Conservation (phyloP, 805 yeast genomes). For the Allodekkera sacchari region DNA sequence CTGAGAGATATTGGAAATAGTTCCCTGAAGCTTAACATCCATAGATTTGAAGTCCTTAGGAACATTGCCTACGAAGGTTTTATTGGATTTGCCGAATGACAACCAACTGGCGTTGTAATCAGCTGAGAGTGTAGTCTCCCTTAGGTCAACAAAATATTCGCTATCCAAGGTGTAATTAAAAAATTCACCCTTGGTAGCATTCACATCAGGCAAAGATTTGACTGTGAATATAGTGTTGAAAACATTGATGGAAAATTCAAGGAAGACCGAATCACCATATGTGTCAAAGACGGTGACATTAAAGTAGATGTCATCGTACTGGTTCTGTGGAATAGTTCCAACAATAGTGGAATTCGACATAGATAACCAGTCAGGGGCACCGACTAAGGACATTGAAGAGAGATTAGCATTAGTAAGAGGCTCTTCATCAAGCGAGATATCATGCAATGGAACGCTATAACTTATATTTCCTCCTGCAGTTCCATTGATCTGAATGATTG, state of each 20-base stretch:
- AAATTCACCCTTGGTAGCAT: constrained; percentile 59
- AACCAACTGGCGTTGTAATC: constrained; percentile 54
- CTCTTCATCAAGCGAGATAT: constrained; percentile 57
- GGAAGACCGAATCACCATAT: constrained; percentile 49
- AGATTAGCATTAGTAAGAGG: constrained; percentile 43
- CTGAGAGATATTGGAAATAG: constrained; percentile 27
- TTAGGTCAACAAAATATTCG: constrained; percentile 48
- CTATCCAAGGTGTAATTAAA: constrained; percentile 49
- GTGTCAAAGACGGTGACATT: constrained; percentile 50
- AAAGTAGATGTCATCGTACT: constrained; percentile 32
- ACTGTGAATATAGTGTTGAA: constrained; percentile 49
- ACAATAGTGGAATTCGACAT: constrained; percentile 34
- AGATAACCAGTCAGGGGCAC: constrained; percentile 56
- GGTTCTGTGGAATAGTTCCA: constrained; percentile 50
- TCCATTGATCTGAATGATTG: constrained; percentile 47
- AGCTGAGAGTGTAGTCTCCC: constrained; percentile 40
- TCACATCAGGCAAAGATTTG: constrained; percentile 42
- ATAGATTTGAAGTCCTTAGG: constrained; percentile 40
- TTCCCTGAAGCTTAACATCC: constrained; percentile 34
- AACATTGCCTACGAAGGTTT: constrained; percentile 62
- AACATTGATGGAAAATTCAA: constrained; percentile 51
- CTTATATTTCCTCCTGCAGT: constrained; percentile 50
- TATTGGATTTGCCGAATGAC: constrained; percentile 45
- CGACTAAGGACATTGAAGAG: constrained; percentile 37
- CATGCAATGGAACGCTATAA: constrained; percentile 52